These are phyloP conservation scores for Jatropha multifida DNA, from an alignment of 441 rosid genomes.

Conservation along the genomic window DNA sequence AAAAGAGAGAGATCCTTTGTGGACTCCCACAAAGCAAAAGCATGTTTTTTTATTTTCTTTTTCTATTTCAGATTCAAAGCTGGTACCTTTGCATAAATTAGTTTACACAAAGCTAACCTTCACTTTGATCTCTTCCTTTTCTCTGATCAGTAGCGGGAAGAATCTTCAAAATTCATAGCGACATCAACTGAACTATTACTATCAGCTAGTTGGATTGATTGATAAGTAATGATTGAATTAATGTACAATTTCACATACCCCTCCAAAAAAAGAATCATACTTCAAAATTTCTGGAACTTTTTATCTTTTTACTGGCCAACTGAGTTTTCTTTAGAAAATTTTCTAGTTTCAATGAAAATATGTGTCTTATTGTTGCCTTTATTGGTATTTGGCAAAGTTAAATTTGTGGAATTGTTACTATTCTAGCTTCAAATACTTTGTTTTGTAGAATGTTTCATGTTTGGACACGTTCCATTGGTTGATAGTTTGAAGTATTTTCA, in stretches of 20 bases:
- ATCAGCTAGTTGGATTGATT: background rate
- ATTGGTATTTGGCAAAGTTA: background rate
- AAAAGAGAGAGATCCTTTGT: background rate
- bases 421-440: background rate
- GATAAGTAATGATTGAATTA: background rate
- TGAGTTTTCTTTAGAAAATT: background rate
- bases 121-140: background rate
- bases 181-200: background rate
- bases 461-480: conserved; percentile 2
- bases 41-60: background rate
- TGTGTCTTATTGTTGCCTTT: conserved; percentile 7
- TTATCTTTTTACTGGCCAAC: background rate
- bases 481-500: background rate
- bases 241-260: background rate
- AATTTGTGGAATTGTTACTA: background rate
- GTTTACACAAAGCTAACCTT: background rate
- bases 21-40: conserved; percentile 9
- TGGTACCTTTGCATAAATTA: background rate
- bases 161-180: background rate
- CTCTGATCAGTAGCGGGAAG: background rate
- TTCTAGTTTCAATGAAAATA: background rate
- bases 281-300: background rate
- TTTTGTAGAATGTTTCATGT: background rate
- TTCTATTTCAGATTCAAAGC: background rate
- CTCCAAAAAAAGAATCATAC: background rate